These are phyloP conservation scores for Phytophthora multivora DNA, from an alignment of 352 stramenopile species.

Conservation along the genomic window DNA sequence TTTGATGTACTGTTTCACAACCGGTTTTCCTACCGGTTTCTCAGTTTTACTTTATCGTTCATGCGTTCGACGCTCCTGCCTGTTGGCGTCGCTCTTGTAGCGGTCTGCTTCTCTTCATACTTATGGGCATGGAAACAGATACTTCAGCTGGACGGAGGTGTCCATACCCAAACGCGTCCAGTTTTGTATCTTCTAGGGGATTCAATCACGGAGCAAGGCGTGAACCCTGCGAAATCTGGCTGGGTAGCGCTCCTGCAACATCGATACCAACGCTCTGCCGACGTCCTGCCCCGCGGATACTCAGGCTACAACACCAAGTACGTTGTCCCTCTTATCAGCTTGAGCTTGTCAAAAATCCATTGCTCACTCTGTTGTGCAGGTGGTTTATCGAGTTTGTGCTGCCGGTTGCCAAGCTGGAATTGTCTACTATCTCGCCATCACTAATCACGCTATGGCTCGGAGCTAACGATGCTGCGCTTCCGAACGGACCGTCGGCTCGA, in stretches of 20 bases:
- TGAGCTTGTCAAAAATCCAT: background rate
- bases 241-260: conserved; percentile 55
- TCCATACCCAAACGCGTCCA: conserved; percentile 19
- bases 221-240: conserved; percentile 38
- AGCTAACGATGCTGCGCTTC: conserved; percentile 60
- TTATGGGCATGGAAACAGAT: conserved; percentile 16
- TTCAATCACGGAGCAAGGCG: conserved; percentile 68
- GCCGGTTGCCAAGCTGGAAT: conserved; percentile 44
- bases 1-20: conserved; percentile 2
- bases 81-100: conserved; percentile 7
- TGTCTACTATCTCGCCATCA: conserved; percentile 26
- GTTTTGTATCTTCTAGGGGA: conserved; percentile 60
- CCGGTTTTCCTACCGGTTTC: conserved; percentile 23
- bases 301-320: conserved; percentile 59
- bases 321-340: background rate
- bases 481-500: conserved; percentile 26
- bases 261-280: conserved; percentile 53
- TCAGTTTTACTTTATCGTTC: conserved; percentile 11
- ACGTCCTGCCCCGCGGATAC: conserved; percentile 65
- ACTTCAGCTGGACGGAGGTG: background rate
- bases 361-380: conserved; percentile 11
- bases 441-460: conserved; percentile 65
- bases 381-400: conserved; percentile 48
- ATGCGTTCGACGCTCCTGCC: conserved; percentile 7
- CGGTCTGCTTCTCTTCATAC: conserved; percentile 16